A percentile compares a stretch with the other conserved stretches of the same genome.
These are phyloP conservation scores for Linanthus parryae DNA, from an alignment of 148 eudicot species.

Conservation along the genomic window DNA sequence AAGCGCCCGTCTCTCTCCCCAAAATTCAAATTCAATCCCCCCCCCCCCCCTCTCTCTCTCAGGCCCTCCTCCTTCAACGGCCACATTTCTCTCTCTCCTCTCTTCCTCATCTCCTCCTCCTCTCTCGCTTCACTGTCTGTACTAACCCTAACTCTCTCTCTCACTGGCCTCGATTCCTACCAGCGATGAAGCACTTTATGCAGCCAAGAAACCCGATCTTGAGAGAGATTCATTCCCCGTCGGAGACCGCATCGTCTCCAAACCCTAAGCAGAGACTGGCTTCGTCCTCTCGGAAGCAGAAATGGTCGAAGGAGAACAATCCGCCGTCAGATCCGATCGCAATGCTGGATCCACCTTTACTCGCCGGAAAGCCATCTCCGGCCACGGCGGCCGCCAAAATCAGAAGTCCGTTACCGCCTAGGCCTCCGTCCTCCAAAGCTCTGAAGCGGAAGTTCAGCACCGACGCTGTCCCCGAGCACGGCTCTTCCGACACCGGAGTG, in stretches of 20 bases:
- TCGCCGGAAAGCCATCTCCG: constrained; percentile 23
- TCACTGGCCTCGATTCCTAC: constrained; percentile 9
- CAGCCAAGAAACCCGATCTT: constrained; percentile 42
- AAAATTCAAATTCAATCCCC: constrained; percentile 21
- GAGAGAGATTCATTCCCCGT: constrained; percentile 32
- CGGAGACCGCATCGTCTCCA: constrained; percentile 29
- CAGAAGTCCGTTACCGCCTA: constrained; percentile 58
- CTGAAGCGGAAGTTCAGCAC: constrained; percentile 52
- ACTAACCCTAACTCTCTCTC: constrained; percentile 4
- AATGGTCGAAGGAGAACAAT: constrained; percentile 58
- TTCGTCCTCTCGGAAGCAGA: constrained; percentile 39
- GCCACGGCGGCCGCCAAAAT: constrained; percentile 20
- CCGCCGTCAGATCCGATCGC: constrained; percentile 39
- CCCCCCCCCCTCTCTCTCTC: constrained; percentile 7
- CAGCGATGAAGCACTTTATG: constrained; percentile 61
- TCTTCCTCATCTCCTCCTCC: neutral
- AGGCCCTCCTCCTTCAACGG: constrained; percentile 2
- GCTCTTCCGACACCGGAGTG: constrained; percentile 66
- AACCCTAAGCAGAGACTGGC: constrained; percentile 43
- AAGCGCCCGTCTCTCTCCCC: too few relatives aligned
- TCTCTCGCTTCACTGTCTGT: neutral
- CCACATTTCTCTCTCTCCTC: constrained; percentile 14
- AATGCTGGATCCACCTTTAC: constrained; percentile 10
- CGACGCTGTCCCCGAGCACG: constrained; percentile 34
- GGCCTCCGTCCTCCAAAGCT: constrained; percentile 40